Evolutionary conservation across 2,329 filamentous ascomycete species (phyloP).

Genomic region (Cladosporium colombiae): DNA sequence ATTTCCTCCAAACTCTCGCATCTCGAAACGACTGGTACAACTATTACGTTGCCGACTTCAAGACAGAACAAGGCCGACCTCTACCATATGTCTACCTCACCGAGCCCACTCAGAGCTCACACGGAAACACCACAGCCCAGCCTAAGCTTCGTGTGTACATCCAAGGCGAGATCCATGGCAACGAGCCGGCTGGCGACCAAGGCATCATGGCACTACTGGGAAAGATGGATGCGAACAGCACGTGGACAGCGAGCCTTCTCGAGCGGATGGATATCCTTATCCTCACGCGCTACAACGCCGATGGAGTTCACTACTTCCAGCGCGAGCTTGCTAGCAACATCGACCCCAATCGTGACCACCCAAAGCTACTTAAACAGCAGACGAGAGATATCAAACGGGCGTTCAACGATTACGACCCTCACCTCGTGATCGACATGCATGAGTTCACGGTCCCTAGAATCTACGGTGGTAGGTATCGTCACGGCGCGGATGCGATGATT

Average conservation of each 20-base stretch:
- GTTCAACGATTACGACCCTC: slow-evolving; percentile 35
- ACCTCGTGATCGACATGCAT: slow-evolving; percentile 39
- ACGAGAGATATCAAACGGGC: slow-evolving; percentile 36
- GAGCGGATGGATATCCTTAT: slow-evolving; percentile 34
- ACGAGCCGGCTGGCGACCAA: slow-evolving; percentile 43
- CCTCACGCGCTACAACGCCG: slow-evolving; percentile 25
- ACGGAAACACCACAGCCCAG: slow-evolving; percentile 7
- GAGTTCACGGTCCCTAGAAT: slow-evolving; percentile 36
- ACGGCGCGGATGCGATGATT: slow-evolving; percentile 35
- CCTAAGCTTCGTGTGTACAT: slow-evolving; percentile 41
- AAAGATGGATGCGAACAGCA: slow-evolving; percentile 38
- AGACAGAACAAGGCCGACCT: slow-evolving; percentile 25
- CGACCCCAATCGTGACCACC: slow-evolving; percentile 28
- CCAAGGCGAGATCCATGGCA: slow-evolving; percentile 41
- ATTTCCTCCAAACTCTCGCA: slow-evolving; percentile 24
- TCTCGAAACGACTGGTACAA: slow-evolving; percentile 26
- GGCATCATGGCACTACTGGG: slow-evolving; percentile 40
- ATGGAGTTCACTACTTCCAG: slow-evolving; percentile 30
- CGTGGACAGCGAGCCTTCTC: slow-evolving; percentile 37
- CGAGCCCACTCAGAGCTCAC: slow-evolving; percentile 15
- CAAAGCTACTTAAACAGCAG: slow-evolving; percentile 36
- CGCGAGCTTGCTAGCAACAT: slow-evolving; percentile 29
- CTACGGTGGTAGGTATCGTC: slow-evolving; percentile 33
- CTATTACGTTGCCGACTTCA: slow-evolving; percentile 24
- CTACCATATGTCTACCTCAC: slow-evolving; percentile 24